Base-by-base conservation (phyloP, 208 protist species). In the Wallacemonas rigidus region DNA sequence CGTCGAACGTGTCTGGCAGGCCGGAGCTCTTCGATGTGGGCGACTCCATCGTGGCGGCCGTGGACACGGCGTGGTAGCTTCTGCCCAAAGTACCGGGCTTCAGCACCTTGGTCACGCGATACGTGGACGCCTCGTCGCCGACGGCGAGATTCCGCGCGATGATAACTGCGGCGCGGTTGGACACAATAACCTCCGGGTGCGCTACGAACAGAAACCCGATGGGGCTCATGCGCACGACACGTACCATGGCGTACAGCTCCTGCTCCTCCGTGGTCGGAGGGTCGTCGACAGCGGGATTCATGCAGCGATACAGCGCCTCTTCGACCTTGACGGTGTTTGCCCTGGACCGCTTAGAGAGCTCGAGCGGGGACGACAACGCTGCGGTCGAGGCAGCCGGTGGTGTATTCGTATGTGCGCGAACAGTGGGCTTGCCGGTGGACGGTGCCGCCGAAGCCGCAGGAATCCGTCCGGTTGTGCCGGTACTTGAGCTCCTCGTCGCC, bases 141-240 rank as follows among this genome's bases (percentile, higher is more conserved):
- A 74, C 74, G 9, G 77, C 44, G 55, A 95, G 88, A 38, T 83
- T 82, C 3, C 85, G 85, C 40, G 87, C 88, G 61, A 80, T 87
- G 62, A 92, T 77, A 17, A 95, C 84, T 26, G 80, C 82, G 5
- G 84, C 87, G 26, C 86, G 84, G 68, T 92, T 95, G 7, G 91
- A 93, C 41, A 93, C 74, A 8, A 81, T 81, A n/a, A 95, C 77
- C 56, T 93, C 86, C 2, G 87, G 91, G 72, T 95, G 88, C 14
- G 71, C 79, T 39, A 80, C 60, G 72, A 92, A 95, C 5, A 93
- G 77, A 11, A 57, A 64, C 8, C 82, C 88, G 35, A 91, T 80
- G 15, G 75, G 69, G 38, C 79, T 88, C 48, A 75, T 79, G 73
- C 71, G 77, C 38, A 93, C 67, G 11, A 76, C 76, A 14, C 74